These are phyloP conservation scores for Malassezia japonica DNA, from an alignment of 1,284 basidiomycete species.

Conservation along the genomic window DNA sequence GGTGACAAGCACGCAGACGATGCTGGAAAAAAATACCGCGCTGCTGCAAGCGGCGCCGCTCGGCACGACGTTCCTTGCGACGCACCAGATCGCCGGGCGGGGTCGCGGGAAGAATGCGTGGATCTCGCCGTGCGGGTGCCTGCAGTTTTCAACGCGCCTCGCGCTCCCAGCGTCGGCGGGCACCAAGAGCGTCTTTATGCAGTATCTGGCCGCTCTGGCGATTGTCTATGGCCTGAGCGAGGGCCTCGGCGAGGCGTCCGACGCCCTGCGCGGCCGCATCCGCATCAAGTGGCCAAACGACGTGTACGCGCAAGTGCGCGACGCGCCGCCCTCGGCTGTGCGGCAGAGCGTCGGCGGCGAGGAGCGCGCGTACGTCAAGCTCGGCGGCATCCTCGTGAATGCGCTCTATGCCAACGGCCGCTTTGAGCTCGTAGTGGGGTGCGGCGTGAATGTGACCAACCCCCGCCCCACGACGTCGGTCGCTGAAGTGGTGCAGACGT, in stretches of 20 bases:
- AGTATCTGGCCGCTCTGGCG: conserved; percentile 83
- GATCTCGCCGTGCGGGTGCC: conserved; percentile 82
- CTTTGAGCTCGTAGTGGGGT: conserved; percentile 69
- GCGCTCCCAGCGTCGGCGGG: conserved; percentile 58
- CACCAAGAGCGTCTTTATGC: conserved; percentile 76
- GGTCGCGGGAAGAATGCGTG: conserved; percentile 83
- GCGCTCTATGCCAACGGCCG: conserved; percentile 64
- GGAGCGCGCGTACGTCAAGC: conserved; percentile 33
- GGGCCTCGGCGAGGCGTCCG: conserved; percentile 51
- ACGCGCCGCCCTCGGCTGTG: conserved; percentile 47
- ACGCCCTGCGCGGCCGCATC: conserved; percentile 55
- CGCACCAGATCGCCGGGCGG: conserved; percentile 75
- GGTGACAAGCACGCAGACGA: conserved; percentile 86
- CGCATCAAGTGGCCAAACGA: conserved; percentile 95
- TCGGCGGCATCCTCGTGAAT: conserved; percentile 72
- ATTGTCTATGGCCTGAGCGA: conserved; percentile 69
- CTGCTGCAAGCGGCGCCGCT: conserved; percentile 63
- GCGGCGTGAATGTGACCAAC: conserved; percentile 80
- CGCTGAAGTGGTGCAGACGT: conserved; percentile 55
- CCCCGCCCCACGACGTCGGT: conserved; percentile 73
- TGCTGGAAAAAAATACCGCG: conserved; percentile 77
- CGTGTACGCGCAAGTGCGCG: conserved; percentile 64
- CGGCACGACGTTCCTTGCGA: conserved; percentile 71
- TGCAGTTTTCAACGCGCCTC: conserved; percentile 73
- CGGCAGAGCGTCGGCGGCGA: conserved; percentile 50